Percentiles rank a stretch among this genome's conserved stretches.
phyloP scores from a whole-genome alignment of 2,329 filamentous ascomycete species.

The Penicillium sp. region DNA sequence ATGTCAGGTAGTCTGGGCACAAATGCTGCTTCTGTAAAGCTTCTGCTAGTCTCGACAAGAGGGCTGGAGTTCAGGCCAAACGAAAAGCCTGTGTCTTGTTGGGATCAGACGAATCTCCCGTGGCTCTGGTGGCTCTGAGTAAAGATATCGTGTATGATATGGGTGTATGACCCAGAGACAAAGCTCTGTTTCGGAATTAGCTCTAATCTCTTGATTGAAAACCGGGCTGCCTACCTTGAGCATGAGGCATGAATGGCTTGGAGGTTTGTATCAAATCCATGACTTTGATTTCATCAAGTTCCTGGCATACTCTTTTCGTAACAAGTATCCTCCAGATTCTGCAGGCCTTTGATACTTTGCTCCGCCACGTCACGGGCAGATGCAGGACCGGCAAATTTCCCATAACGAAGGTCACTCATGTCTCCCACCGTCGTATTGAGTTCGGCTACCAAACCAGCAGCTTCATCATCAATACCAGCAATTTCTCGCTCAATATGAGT shows the following conservation, averaged over 20 bases:
- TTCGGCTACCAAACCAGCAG: constrained; percentile 59
- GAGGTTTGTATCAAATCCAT: neutral
- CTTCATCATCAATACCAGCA: constrained; percentile 64
- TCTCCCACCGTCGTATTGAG: constrained; percentile 68
- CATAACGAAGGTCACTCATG: constrained; percentile 81
- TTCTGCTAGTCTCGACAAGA: neutral
- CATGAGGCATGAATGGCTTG: neutral
- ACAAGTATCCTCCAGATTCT: constrained; percentile 65
- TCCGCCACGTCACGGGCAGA: constrained; percentile 63
- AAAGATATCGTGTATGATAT: neutral
- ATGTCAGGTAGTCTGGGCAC: neutral
- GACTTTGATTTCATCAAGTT: neutral
- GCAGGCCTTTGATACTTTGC: constrained; percentile 68
- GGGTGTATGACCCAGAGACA: neutral
- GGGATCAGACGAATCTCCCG: neutral
- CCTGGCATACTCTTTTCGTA: constrained; percentile 32
- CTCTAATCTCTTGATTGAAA: neutral
- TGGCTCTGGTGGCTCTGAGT: neutral
- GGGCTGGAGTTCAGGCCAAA: neutral
- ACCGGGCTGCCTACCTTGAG: neutral
- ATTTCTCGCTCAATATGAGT: constrained; percentile 69
- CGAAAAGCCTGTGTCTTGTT: neutral
- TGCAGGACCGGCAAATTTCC: constrained; percentile 59
- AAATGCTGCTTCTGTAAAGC: neutral
- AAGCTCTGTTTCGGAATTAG: neutral